phyloP scores from a whole-genome alignment of 1,139 yeast genomes.

The Kurtzmaniella quercitrusa region DNA sequence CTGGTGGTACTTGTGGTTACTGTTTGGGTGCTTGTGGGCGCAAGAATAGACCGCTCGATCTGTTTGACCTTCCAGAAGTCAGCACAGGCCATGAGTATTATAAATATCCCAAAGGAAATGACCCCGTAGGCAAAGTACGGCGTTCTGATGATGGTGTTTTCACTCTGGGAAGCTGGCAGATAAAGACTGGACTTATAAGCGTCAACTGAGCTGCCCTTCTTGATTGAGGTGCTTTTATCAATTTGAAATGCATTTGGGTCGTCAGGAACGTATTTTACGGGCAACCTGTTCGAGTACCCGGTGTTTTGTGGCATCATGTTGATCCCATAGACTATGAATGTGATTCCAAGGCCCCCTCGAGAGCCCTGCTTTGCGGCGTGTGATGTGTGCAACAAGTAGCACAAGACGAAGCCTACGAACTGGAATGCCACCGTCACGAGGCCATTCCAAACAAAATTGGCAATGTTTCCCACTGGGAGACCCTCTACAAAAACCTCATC shows the following conservation, averaged over 20 bases:
- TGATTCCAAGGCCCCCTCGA: constrained; percentile 85
- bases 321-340: constrained; percentile 75
- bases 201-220: constrained; percentile 40
- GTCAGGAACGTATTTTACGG: constrained; percentile 44
- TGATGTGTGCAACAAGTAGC: constrained; percentile 88
- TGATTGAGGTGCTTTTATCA: constrained; percentile 28
- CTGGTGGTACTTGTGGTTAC: constrained; percentile 7
- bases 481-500: constrained; percentile 96
- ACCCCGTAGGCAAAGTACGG: constrained; percentile 54
- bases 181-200: constrained; percentile 36
- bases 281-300: constrained; percentile 35
- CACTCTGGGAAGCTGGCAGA: constrained; percentile 15
- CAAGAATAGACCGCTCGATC: constrained; percentile 62
- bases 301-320: constrained; percentile 61
- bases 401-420: constrained; percentile 85
- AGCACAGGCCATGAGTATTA: constrained; percentile 60
- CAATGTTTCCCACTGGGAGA: constrained; percentile 88
- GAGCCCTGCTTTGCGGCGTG: constrained; percentile 98
- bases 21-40: constrained; percentile 28
- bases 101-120: constrained; percentile 63
- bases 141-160: constrained; percentile 16
- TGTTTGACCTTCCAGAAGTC: constrained; percentile 76
- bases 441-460: constrained; percentile 86
- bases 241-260: constrained; percentile 57
- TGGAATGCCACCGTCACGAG: constrained; percentile 88